These are phyloP conservation scores for Aspergillus fischeri DNA, from an alignment of 2,329 filamentous ascomycete genomes.

Conservation along the genomic window DNA sequence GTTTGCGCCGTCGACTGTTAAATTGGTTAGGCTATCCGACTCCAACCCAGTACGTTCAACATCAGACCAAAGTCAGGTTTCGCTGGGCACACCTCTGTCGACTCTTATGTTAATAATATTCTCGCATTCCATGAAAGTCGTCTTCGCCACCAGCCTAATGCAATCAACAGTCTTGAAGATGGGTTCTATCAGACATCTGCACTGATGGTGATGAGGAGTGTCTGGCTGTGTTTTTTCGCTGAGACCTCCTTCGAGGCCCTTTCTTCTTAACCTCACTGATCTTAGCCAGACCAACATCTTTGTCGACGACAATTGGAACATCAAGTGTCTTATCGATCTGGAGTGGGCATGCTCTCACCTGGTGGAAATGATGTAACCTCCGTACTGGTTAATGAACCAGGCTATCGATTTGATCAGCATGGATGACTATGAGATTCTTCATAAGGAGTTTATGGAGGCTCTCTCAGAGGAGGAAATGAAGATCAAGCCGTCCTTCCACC, in stretches of 20 bases:
- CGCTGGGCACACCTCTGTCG: not conserved
- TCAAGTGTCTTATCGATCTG: constrained; percentile 20
- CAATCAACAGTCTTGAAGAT: constrained; percentile 12
- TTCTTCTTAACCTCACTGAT: constrained; percentile 25
- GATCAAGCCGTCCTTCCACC: not conserved
- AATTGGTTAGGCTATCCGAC: constrained; percentile 3
- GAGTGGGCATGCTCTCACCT: constrained; percentile 22
- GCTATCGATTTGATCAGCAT: constrained; percentile 13
- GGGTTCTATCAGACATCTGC: constrained; percentile 6
- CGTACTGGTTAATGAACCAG: constrained; percentile 22
- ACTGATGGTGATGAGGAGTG: constrained; percentile 27
- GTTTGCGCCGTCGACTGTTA: constrained; percentile 3
- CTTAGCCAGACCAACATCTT: constrained; percentile 34
- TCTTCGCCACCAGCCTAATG: constrained; percentile 22
- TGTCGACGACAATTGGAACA: constrained; percentile 22
- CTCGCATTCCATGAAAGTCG: constrained; percentile 8
- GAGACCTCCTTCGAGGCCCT: constrained; percentile 33
- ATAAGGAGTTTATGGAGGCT: constrained; percentile 4
- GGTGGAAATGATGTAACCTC: constrained; percentile 21
- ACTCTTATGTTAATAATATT: constrained; percentile 2
- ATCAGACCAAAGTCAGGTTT: not conserved
- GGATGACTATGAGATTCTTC: constrained; percentile 4
- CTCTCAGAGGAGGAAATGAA: constrained; percentile 1
- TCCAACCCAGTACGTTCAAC: constrained; percentile 2
- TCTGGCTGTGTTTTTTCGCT: constrained; percentile 23